phyloP scores from a whole-genome alignment of 257 asterid species.

The Nicotiana undulata region DNA sequence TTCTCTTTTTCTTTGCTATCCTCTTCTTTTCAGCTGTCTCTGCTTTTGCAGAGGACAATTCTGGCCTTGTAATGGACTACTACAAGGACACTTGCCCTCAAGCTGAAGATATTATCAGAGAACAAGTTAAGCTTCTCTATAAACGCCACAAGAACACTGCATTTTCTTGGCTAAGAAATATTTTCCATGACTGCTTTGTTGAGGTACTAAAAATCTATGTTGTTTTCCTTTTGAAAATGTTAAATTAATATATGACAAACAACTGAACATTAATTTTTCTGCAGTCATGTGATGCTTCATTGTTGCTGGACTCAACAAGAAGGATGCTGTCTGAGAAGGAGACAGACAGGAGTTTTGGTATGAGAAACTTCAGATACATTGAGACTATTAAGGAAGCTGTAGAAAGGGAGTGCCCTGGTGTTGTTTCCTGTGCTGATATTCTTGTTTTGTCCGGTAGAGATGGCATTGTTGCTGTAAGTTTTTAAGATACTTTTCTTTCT shows the following conservation, averaged over 20 bases:
- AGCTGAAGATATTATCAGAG: slow-evolving; percentile 88
- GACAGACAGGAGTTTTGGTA: slow-evolving; percentile 88
- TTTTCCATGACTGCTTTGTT: slow-evolving; percentile 96
- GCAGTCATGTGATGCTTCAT: slow-evolving; percentile 97
- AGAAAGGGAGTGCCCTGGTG: slow-evolving; percentile 95
- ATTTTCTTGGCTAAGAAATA: slow-evolving; percentile 94
- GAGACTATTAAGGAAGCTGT: slow-evolving; percentile 83
- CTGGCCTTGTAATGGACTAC: slow-evolving; percentile 57
- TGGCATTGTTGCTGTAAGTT: slow-evolving; percentile 59
- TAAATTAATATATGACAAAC: background rate
- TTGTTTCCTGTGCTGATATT: slow-evolving; percentile 89
- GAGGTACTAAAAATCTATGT: slow-evolving; percentile 34
- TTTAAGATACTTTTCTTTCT: background rate
- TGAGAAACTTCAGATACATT: slow-evolving; percentile 90
- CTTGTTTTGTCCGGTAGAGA: slow-evolving; percentile 92
- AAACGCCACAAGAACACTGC: slow-evolving; percentile 99
- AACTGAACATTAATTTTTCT: background rate
- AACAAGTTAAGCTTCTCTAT: slow-evolving; percentile 86
- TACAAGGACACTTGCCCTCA: slow-evolving; percentile 93
- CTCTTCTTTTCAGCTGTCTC: slow-evolving; percentile 27
- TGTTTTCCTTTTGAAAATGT: background rate
- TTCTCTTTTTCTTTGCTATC: slow-evolving; percentile 34
- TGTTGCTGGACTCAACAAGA: slow-evolving; percentile 89
- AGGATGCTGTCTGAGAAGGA: slow-evolving; percentile 83
- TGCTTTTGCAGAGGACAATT: slow-evolving; percentile 29